Conservation (phyloP, 2,329 filamentous ascomycete species). For the Aspergillus thermomutatus region DNA sequence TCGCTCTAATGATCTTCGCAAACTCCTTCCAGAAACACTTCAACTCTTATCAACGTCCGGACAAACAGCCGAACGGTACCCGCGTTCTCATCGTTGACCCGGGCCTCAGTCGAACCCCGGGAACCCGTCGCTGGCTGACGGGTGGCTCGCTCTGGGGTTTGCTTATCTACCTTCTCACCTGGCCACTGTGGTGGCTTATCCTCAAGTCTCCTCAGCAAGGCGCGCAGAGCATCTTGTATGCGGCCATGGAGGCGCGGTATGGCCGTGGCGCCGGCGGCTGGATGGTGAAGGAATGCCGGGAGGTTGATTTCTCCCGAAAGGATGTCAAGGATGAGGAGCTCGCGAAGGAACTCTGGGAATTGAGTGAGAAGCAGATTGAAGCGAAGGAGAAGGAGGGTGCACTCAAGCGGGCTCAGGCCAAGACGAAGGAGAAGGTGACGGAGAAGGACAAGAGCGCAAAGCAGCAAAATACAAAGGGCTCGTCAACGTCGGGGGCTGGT, state of each 20-base stretch:
- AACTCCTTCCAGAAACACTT: conserved; percentile 91
- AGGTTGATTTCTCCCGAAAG: conserved; percentile 65
- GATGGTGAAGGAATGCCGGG: conserved; percentile 83
- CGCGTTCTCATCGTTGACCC: conserved; percentile 86
- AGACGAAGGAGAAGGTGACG: conserved; percentile 42
- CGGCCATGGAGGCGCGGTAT: conserved; percentile 75
- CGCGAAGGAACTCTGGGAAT: conserved; percentile 85
- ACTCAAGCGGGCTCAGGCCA: conserved; percentile 55
- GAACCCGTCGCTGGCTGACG: conserved; percentile 82
- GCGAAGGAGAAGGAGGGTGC: conserved; percentile 77
- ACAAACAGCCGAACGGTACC: conserved; percentile 76
- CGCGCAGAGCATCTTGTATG: conserved; percentile 81
- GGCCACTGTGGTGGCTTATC: conserved; percentile 79
- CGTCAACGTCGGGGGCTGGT: conserved; percentile 4
- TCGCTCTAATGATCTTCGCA: conserved; percentile 86
- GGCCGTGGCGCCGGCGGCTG: conserved; percentile 64
- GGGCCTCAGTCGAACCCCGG: conserved; percentile 77
- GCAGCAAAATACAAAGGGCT: conserved; percentile 15
- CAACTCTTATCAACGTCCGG: conserved; percentile 76
- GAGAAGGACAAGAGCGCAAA: conserved; percentile 27
- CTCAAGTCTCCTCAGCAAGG: conserved; percentile 81
- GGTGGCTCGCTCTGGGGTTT: conserved; percentile 80
- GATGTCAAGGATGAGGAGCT: conserved; percentile 76
- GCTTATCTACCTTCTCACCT: conserved; percentile 70
- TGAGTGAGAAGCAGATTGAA: conserved; percentile 80